Base-by-base conservation (phyloP, 2,329 filamentous ascomycete genomes). In the Sphaerulina musiva region DNA sequence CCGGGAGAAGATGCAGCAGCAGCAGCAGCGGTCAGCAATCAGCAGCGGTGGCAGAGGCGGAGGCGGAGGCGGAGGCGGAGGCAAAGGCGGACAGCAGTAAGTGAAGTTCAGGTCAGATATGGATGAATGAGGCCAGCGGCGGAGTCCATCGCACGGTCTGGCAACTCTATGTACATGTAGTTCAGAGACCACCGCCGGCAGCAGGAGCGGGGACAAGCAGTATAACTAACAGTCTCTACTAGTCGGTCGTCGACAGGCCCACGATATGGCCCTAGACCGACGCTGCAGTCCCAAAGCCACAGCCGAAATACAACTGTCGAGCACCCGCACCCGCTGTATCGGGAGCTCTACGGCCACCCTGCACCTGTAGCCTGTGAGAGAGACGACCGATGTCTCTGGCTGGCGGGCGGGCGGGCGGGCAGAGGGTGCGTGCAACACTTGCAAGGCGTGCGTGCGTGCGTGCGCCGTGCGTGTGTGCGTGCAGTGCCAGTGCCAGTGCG, bases 211-310 rank as follows among this genome's bases (percentile, higher is more conserved):
- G 47, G 36, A 26, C 10, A 6, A 23, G 34, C 48, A 36, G 48
- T 32, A 43, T 20, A 20, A 20, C 20, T 20, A 20, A 36, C 32
- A 36, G 32, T 36, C 8, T 36, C 32, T 8, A 36, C 32, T 36
- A 36, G 32, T 36, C 11, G 11, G 32, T 36, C 32, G 8, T 36
- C 8, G 32, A 45, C 51, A 40, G 39, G 51, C 51, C 45, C 43
- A 29, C 51, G 46, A 44, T 38, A 53, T 53, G 45, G 45, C 44
- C 51, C 45, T 48, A 32, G 46, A 54, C 45, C 45, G 34, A 39
- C 29, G 51, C 45, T 48, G 51, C 51, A 49, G 46, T 48, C 31
- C 12, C 34, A 26, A 54, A 54, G 51, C 51, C 46, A 49, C 51
- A 49, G 51, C 51, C 51, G 51, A 45, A 45, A 54, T 54, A 45